These are phyloP conservation scores for Boletus semigastroideus DNA, from an alignment of 1,284 basidiomycete genomes.

Conservation along the genomic window DNA sequence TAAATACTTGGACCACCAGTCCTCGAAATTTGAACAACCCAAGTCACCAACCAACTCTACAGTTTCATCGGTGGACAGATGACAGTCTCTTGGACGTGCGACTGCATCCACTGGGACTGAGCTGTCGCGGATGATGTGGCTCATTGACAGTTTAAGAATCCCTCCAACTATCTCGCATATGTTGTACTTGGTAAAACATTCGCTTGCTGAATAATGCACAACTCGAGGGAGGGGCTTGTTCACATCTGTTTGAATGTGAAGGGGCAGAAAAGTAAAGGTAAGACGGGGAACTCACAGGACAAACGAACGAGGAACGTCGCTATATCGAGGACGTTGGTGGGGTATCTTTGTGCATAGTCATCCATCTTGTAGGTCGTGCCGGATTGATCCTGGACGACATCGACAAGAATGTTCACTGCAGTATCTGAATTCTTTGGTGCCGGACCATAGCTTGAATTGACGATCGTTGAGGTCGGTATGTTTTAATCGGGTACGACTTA, in stretches of 20 bases:
- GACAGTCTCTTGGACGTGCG: conserved; percentile 69
- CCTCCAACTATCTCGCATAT: conserved; percentile 76
- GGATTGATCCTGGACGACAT: conserved; percentile 75
- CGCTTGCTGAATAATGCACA: conserved; percentile 72
- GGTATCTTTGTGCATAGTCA: conserved; percentile 80
- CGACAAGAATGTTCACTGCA: conserved; percentile 77
- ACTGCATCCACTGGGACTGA: conserved; percentile 64
- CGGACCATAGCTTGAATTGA: conserved; percentile 66
- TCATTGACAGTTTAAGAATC: conserved; percentile 62
- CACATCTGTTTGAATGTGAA: conserved; percentile 29
- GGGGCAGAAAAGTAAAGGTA: background rate
- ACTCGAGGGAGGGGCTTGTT: conserved; percentile 56
- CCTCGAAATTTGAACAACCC: conserved; percentile 64
- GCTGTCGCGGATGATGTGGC: conserved; percentile 66
- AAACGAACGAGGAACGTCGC: conserved; percentile 71
- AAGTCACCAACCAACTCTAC: conserved; percentile 60
- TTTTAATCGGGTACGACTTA: conserved; percentile 35
- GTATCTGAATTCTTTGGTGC: conserved; percentile 73
- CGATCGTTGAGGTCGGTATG: background rate
- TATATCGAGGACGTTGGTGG: conserved; percentile 78
- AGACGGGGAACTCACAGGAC: conserved; percentile 44
- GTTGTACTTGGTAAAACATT: conserved; percentile 83
- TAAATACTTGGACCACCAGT: conserved; percentile 65
- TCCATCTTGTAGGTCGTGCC: conserved; percentile 85
- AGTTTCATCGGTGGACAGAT: conserved; percentile 67